Base-by-base conservation (phyloP, 805 yeast species). In the Candida mattraensis region DNA sequence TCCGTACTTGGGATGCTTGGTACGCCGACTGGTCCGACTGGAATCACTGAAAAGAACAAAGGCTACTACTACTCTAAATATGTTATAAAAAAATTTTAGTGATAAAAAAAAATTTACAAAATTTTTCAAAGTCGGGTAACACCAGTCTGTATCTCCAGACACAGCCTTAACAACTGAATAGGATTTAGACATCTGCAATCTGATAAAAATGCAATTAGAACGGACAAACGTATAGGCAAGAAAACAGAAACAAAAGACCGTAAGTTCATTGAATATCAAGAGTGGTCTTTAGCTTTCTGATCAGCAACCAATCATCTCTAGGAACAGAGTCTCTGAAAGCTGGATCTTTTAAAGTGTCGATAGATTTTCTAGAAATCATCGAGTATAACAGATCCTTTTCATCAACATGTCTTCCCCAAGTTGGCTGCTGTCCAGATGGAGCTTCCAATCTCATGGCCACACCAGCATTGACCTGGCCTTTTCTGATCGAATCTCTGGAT, bases 361-460 rank as follows among this genome's bases (percentile, higher is more conserved):
- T 89, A 22, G 96, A 85, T 64, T 73, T 85, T 72, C 99, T 80
- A 9, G 93, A 60, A 47, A 93, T 76, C 68, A 84, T 72, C n/a
- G 99, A 91, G 67, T 89, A 93, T 58, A 93, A 70, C 29, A 76
- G 73, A 63, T 93, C 99, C 40, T 78, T 70, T 66, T 93, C 99
- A 63, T 88, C 96, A 51, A 93, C 94, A 60, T 93, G 99, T 70
- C 99, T 87, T 46, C 99, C 99, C 98, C 98, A 93, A 10, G 87
- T 81, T 37, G 99, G 98, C 67, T 88, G 96, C 47, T 86, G 91
- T 40, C 84, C 73, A 28, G 95, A 84, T 48, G 95, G 89, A 53
- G 87, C 83, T 39, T 93, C 99, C 56, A 93, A 74, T 72, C 99
- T 81, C 84, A 93, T 86, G 45, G 99, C 99, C 46, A 91, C 98